Conservation (phyloP, 2,329 filamentous ascomycete species). For the Phialocephala subalpina region DNA sequence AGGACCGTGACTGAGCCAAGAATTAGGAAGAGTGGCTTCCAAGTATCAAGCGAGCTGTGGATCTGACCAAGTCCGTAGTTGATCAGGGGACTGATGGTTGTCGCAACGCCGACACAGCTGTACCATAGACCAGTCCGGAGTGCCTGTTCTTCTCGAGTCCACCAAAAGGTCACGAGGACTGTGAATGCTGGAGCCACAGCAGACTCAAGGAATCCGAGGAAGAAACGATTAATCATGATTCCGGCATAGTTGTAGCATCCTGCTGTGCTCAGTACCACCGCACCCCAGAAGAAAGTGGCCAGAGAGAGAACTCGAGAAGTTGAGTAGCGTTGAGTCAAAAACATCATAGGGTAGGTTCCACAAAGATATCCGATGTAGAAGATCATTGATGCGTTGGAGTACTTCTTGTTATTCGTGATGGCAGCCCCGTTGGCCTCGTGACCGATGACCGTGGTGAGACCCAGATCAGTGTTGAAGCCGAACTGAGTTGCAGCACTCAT, state of each 20-base stretch:
- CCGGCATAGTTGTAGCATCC: conserved; percentile 44
- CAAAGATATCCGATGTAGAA: conserved; percentile 47
- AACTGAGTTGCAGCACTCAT: conserved; percentile 44
- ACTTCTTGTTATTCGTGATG: conserved; percentile 41
- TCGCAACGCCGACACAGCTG: conserved; percentile 45
- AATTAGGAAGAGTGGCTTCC: conserved; percentile 48
- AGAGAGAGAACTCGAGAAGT: conserved; percentile 42
- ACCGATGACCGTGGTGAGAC: conserved; percentile 21
- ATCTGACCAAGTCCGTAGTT: conserved; percentile 48
- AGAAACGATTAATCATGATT: conserved; percentile 45
- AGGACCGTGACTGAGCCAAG: conserved; percentile 42
- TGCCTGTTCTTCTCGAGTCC: conserved; percentile 46
- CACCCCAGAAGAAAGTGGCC: conserved; percentile 45
- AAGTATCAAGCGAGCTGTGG: conserved; percentile 39
- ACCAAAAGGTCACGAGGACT: conserved; percentile 47
- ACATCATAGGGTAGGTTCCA: conserved; percentile 45
- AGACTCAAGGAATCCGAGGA: conserved; percentile 47
- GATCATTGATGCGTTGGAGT: conserved; percentile 45
- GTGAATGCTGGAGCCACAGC: conserved; percentile 47
- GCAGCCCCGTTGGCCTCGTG: conserved; percentile 20
- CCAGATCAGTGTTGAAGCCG: conserved; percentile 42
- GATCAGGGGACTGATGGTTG: conserved; percentile 44
- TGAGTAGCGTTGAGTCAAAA: conserved; percentile 42
- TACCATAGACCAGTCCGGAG: conserved; percentile 46
- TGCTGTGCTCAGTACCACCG: conserved; percentile 44